Evolutionary conservation across 176 grass and related monocot species (phyloP), one percentile per base, ranked within the genome.

Genomic region (Oryza rufipogon): DNA sequence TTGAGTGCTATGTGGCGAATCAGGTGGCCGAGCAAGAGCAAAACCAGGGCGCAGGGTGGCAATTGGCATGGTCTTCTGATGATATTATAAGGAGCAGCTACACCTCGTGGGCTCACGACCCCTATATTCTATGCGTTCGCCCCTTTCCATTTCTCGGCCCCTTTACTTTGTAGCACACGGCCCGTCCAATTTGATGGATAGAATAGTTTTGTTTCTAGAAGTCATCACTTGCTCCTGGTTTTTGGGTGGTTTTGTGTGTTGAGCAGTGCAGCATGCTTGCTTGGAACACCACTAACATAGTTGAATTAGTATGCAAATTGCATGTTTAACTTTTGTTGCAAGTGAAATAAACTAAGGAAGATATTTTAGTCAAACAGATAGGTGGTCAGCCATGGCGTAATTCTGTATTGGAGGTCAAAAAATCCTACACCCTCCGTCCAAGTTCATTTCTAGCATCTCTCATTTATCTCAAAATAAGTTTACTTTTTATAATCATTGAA

Each of bases 1-100:
- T 86, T 78, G 73, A 82, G 73, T 78, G 83, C 26, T 68, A 34
- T 86, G 83, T 73, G 73, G 78, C 66, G 20, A 89, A 85, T 77
- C 73, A 38, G 45, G 66, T 54, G 54, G 71, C 88, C 17, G 56
- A 77, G 88, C 33, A 70, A 81, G 56, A 81, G 88, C 23, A 64
- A 86, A 85, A 86, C 56, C 52, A 81, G 65, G 69, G 77, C 28
- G 16, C 20, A 22, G 20, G 56, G 19, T 22, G 56, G 56, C 56
- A 61, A 61, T 61, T 39, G 19, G 19, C 38, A 39, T 75, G 64
- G 64, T 58, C 71, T 9, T 2, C 22, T 25, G 10, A 36, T 25
- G 10, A 36, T 85, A 54, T 71, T 56, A 44, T 76, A 85, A 39
- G 11, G 5, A 70, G 16, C 17, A 45, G 16, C 17, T 33, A 22